phyloP scores from a whole-genome alignment of 2,329 filamentous ascomycete genomes.

The Penicillium sp. region DNA sequence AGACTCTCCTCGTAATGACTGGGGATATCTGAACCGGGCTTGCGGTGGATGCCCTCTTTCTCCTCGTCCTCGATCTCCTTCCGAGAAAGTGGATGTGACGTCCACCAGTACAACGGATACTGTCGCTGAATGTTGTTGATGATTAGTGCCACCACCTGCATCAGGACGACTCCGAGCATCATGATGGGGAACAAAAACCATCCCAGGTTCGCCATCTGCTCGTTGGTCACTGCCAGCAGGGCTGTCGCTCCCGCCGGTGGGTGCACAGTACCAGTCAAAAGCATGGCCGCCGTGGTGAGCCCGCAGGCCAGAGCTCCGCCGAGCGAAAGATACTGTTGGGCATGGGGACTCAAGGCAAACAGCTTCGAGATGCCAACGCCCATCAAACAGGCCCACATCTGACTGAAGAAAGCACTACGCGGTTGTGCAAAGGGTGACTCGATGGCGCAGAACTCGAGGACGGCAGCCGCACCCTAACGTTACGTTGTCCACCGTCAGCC shows the following conservation, averaged over 20 bases:
- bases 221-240: conserved; percentile 62
- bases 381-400: conserved; percentile 62
- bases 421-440: conserved; percentile 74
- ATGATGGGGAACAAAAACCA: conserved; percentile 70
- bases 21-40: conserved; percentile 20
- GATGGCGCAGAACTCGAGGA: conserved; percentile 73
- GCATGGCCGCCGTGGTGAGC: conserved; percentile 65
- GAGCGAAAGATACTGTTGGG: conserved; percentile 61
- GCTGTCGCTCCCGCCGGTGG: conserved; percentile 76
- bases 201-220: conserved; percentile 55
- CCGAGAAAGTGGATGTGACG: conserved; percentile 32
- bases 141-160: conserved; percentile 64
- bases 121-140: conserved; percentile 69
- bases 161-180: conserved; percentile 61
- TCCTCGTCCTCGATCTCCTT: conserved; percentile 22
- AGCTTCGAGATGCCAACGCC: conserved; percentile 67
- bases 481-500: background rate
- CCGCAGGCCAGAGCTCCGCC: conserved; percentile 68
- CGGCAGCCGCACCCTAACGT: conserved; percentile 68
- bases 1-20: conserved; percentile 28
- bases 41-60: conserved; percentile 21
- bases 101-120: conserved; percentile 71
- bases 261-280: conserved; percentile 70
- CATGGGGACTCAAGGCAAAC: conserved; percentile 56
- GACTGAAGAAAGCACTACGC: conserved; percentile 68